Percentiles rank a stretch among this genome's conserved stretches.
Evolutionary conservation across 2,329 filamentous ascomycete species (phyloP).

Genomic region (Colletotrichum magnum): DNA sequence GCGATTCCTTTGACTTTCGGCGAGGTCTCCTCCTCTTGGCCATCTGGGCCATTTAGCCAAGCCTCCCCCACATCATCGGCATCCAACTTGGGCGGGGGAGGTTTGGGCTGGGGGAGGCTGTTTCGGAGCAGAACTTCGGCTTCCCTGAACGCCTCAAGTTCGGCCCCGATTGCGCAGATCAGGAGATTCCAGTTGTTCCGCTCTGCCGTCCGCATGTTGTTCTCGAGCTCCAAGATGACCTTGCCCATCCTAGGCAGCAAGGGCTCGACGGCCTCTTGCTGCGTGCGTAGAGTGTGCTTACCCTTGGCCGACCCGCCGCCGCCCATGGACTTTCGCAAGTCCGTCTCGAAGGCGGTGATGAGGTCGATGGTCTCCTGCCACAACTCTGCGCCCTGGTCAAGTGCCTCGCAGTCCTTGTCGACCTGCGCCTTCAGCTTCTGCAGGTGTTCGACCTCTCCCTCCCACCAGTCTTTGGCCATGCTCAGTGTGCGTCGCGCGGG

Average conservation of each 20-base stretch:
- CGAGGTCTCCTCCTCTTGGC: conserved; percentile 1
- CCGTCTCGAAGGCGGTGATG: conserved; percentile 76
- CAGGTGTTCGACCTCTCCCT: conserved; percentile 71
- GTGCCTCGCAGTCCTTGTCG: conserved; percentile 73
- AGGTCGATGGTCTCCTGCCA: conserved; percentile 75
- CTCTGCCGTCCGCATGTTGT: conserved; percentile 68
- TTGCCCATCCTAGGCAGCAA: conserved; percentile 70
- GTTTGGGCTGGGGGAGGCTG: conserved; percentile 45
- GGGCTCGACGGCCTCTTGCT: conserved; percentile 56
- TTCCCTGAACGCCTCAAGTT: conserved; percentile 76
- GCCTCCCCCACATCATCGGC: conserved; percentile 43
- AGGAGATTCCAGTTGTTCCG: conserved; percentile 79
- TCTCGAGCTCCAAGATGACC: conserved; percentile 69
- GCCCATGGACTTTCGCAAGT: conserved; percentile 70
- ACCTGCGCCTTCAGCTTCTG: conserved; percentile 69
- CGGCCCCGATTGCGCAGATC: conserved; percentile 82
- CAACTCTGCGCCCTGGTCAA: conserved; percentile 76
- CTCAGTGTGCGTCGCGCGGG: conserved; percentile 76
- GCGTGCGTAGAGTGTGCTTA: conserved; percentile 48
- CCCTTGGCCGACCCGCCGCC: conserved; percentile 46
- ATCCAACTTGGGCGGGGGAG: conserved; percentile 35
- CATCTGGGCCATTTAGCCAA: conserved; percentile 35
- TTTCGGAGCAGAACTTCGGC: conserved; percentile 69
- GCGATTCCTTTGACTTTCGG: background rate
- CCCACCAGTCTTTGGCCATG: conserved; percentile 81